Evolutionary conservation across 1,139 yeast genomes (phyloP).

Genomic region (Geotrichum cucujoidarum): DNA sequence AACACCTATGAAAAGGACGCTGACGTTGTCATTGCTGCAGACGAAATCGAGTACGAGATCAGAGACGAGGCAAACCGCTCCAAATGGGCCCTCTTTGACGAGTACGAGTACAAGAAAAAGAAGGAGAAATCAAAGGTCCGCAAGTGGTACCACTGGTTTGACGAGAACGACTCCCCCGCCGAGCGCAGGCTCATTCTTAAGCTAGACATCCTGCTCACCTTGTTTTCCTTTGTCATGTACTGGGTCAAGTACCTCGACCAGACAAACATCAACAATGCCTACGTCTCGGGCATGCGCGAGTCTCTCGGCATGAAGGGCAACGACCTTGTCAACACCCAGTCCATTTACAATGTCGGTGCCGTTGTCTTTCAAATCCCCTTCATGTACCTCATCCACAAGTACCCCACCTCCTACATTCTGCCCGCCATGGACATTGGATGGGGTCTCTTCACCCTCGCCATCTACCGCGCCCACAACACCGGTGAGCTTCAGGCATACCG

Average conservation of each 20-base stretch:
- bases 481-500: constrained; percentile 52
- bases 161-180: constrained; percentile 50
- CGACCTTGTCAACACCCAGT: constrained; percentile 58
- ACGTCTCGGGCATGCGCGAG: constrained; percentile 59
- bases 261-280: constrained; percentile 55
- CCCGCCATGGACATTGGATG: constrained; percentile 59
- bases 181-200: constrained; percentile 53
- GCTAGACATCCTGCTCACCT: constrained; percentile 55
- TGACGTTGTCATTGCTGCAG: background rate
- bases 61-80: constrained; percentile 50
- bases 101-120: constrained; percentile 46
- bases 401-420: constrained; percentile 52
- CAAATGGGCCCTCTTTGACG: constrained; percentile 61
- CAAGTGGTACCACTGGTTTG: constrained; percentile 60
- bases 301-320: constrained; percentile 59
- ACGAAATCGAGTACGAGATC: constrained; percentile 11
- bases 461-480: constrained; percentile 46
- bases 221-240: constrained; percentile 58
- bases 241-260: constrained; percentile 70
- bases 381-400: constrained; percentile 37
- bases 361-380: constrained; percentile 51
- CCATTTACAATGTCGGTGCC: constrained; percentile 54
- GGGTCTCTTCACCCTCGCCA: constrained; percentile 59
- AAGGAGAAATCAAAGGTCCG: background rate
- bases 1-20: background rate